These are phyloP conservation scores for Phytomonas serpens DNA, from an alignment of 208 protist genomes.

Conservation along the genomic window DNA sequence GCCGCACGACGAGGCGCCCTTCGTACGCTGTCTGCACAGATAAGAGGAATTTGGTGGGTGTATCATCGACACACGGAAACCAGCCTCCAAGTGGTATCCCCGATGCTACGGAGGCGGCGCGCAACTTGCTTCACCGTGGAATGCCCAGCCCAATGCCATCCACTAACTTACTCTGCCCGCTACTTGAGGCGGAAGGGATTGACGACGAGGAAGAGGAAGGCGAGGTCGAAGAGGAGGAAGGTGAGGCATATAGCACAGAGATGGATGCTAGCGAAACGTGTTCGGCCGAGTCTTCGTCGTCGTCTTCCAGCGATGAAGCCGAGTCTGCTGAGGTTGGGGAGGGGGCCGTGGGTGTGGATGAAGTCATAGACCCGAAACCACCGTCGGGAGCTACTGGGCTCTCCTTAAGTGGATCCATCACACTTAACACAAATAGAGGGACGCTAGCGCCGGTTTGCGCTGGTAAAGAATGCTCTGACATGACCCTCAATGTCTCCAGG, in stretches of 20 bases:
- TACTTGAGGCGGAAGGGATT: background rate
- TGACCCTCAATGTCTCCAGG: background rate
- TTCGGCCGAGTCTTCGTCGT: background rate
- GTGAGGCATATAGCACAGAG: conserved; percentile 40
- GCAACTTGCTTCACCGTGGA: background rate
- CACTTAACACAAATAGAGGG: background rate
- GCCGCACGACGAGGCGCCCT: conserved; percentile 20
- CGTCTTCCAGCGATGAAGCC: background rate
- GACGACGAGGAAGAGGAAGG: conserved; percentile 1
- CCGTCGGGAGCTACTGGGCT: background rate
- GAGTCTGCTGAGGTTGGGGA: background rate
- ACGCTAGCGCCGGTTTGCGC: background rate
- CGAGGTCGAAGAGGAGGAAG: conserved; percentile 15
- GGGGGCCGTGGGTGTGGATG: no score
- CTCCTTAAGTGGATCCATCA: background rate
- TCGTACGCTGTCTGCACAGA: background rate
- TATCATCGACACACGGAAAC: background rate
- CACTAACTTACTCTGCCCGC: background rate
- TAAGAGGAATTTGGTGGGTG: background rate
- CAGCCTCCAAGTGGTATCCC: background rate
- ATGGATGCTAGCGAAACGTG: conserved; percentile 34
- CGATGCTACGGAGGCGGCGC: conserved; percentile 1
- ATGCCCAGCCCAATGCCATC: background rate
- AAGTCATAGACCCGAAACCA: background rate
- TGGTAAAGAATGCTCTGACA: background rate